A percentile compares a stretch with the other conserved stretches of the same genome.
Conservation (phyloP, 495 filamentous ascomycete species). For the Apodospora peruviana region DNA sequence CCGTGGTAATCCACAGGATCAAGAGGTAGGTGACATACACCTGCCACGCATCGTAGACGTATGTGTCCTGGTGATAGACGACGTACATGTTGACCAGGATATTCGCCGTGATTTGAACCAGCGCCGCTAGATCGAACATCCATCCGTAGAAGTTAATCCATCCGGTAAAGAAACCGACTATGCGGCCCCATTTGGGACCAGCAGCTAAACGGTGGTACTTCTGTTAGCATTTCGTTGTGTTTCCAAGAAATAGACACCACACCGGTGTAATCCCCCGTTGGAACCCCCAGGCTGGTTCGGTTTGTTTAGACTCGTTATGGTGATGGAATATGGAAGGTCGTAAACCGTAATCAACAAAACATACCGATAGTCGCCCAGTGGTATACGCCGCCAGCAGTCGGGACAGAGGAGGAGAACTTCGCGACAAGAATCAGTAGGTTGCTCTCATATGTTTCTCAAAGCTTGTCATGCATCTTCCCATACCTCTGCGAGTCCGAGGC, state of each 20-base stretch:
- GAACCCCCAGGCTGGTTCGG: not conserved
- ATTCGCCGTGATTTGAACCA: slow-evolving; percentile 62
- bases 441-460: not conserved
- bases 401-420: slow-evolving; percentile 73
- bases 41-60: slow-evolving; percentile 61
- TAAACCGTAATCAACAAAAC: not conserved
- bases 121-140: slow-evolving; percentile 59
- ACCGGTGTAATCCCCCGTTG: not conserved
- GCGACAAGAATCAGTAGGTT: not conserved
- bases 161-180: slow-evolving; percentile 71
- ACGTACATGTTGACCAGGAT: slow-evolving; percentile 68
- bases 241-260: not conserved
- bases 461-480: slow-evolving; percentile 4
- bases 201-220: slow-evolving; percentile 29
- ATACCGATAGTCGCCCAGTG: slow-evolving; percentile 68
- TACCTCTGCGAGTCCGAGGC: slow-evolving; percentile 38
- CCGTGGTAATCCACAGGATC: slow-evolving; percentile 60
- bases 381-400: slow-evolving; percentile 77
- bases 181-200: slow-evolving; percentile 60
- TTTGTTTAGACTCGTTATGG: not conserved
- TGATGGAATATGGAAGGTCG: not conserved
- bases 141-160: slow-evolving; percentile 80
- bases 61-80: slow-evolving; percentile 57
- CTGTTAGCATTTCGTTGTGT: not conserved
- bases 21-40: slow-evolving; percentile 66